phyloP scores from a whole-genome alignment of 2,329 filamentous ascomycete genomes.

The Cryphonectria radicalis region DNA sequence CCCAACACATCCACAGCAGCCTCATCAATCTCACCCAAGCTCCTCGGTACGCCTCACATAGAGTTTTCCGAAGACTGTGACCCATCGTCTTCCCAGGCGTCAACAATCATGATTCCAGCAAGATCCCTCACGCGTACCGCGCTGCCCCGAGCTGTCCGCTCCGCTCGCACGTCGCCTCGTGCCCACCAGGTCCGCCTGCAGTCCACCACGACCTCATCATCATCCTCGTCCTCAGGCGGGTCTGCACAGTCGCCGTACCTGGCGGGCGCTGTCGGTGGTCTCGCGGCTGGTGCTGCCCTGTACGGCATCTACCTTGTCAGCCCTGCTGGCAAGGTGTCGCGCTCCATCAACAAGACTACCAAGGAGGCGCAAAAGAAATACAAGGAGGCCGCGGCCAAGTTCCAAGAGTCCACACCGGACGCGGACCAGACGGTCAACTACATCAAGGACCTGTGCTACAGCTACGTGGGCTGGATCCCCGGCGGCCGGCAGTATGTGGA shows the following conservation, averaged over 20 bases:
- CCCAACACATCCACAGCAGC: not conserved
- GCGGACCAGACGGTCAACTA: conserved; percentile 69
- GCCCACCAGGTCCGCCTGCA: conserved; percentile 24
- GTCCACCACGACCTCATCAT: conserved; percentile 26
- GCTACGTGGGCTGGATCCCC: conserved; percentile 73
- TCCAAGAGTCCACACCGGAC: conserved; percentile 66
- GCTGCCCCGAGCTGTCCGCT: conserved; percentile 23
- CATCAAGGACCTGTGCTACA: conserved; percentile 68
- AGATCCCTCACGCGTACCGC: conserved; percentile 21
- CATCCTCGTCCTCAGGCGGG: conserved; percentile 14
- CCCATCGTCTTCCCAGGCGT: not conserved
- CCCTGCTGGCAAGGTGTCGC: conserved; percentile 43
- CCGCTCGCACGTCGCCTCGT: conserved; percentile 9
- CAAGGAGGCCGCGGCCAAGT: conserved; percentile 60
- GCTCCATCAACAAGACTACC: conserved; percentile 37
- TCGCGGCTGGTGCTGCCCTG: conserved; percentile 20
- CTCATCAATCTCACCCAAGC: not conserved
- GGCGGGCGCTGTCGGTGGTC: conserved; percentile 22
- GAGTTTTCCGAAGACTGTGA: not conserved
- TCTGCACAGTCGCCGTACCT: conserved; percentile 11
- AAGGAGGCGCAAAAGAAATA: conserved; percentile 65
- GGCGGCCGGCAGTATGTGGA: conserved; percentile 73
- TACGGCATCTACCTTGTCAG: conserved; percentile 27
- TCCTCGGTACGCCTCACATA: not conserved
- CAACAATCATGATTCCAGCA: conserved; percentile 24